A percentile compares a stretch with the other conserved stretches of the same genome.
phyloP scores from a whole-genome alignment of 208 protist genomes.

The Leishmania tarentolae region DNA sequence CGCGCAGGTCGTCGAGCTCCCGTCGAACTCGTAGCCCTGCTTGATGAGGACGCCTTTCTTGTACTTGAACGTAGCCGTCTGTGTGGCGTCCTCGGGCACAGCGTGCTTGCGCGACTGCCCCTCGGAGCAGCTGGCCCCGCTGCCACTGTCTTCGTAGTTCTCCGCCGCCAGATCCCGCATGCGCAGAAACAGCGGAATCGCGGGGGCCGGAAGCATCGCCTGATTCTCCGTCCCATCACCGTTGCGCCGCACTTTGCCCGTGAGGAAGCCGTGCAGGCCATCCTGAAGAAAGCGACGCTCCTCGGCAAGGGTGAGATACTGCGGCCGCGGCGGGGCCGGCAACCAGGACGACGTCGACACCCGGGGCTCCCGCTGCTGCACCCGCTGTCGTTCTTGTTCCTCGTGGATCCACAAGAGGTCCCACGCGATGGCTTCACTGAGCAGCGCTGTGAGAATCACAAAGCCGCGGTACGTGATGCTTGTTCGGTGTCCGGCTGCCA shows the following conservation, averaged over 20 bases:
- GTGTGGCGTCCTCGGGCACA: slow-evolving; percentile 12
- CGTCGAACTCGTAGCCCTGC: slow-evolving; percentile 43
- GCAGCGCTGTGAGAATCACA: slow-evolving; percentile 32
- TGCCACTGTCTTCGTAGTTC: background rate
- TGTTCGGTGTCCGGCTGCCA: slow-evolving; percentile 14
- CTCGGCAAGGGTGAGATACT: slow-evolving; percentile 21
- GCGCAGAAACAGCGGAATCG: slow-evolving; percentile 54
- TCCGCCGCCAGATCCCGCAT: slow-evolving; percentile 24
- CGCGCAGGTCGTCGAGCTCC: slow-evolving; percentile 10
- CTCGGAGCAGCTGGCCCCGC: background rate
- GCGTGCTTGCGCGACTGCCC: background rate
- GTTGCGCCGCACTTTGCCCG: slow-evolving; percentile 13
- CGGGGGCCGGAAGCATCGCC: slow-evolving; percentile 39
- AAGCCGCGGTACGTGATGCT: slow-evolving; percentile 52
- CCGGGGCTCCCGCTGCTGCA: background rate
- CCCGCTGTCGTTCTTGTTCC: slow-evolving; percentile 5
- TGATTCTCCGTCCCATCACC: slow-evolving; percentile 25
- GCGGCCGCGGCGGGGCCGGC: background rate
- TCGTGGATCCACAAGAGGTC: slow-evolving; percentile 45
- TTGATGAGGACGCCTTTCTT: slow-evolving; percentile 35
- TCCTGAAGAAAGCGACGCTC: slow-evolving; percentile 51
- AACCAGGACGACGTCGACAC: background rate
- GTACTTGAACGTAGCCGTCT: slow-evolving; percentile 65
- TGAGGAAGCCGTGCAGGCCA: slow-evolving; percentile 44
- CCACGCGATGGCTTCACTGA: slow-evolving; percentile 59